phyloP scores from a whole-genome alignment of 2,329 filamentous ascomycete genomes.

The Akanthomyces uredinophilus region DNA sequence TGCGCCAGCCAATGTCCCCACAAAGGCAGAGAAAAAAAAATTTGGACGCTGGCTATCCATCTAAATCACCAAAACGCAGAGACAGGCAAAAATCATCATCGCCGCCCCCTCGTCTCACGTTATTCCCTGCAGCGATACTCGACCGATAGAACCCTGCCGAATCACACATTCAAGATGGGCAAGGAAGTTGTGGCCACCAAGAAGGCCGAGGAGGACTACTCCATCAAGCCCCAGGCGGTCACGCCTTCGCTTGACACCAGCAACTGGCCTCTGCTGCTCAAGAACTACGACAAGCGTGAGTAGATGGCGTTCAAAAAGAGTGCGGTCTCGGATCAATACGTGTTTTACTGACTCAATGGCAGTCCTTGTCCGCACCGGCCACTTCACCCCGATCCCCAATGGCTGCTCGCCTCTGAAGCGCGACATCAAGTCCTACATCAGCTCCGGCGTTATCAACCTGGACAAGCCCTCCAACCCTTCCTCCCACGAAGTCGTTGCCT shows the following conservation, averaged over 20 bases:
- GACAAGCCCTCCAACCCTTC: constrained; percentile 85
- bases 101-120: constrained; percentile 16
- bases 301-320: constrained; percentile 22
- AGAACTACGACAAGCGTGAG: constrained; percentile 91
- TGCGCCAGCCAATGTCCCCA: constrained; percentile 22
- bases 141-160: background rate
- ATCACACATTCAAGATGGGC: constrained; percentile 29
- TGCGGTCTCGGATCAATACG: constrained; percentile 1
- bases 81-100: constrained; percentile 3
- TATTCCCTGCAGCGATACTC: constrained; percentile 17
- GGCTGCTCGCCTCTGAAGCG: constrained; percentile 88
- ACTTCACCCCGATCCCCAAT: constrained; percentile 94
- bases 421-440: constrained; percentile 95
- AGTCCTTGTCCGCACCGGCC: constrained; percentile 90
- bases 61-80: constrained; percentile 22
- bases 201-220: constrained; percentile 63
- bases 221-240: constrained; percentile 86
- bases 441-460: constrained; percentile 96
- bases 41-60: constrained; percentile 25
- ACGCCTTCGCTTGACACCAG: constrained; percentile 77
- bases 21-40: constrained; percentile 29
- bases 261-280: constrained; percentile 87
- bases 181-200: constrained; percentile 40
- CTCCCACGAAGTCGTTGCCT: constrained; percentile 97
- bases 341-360: constrained; percentile 23